Base-by-base conservation (phyloP, 495 filamentous ascomycete species). In the Penicillium samsonianum region DNA sequence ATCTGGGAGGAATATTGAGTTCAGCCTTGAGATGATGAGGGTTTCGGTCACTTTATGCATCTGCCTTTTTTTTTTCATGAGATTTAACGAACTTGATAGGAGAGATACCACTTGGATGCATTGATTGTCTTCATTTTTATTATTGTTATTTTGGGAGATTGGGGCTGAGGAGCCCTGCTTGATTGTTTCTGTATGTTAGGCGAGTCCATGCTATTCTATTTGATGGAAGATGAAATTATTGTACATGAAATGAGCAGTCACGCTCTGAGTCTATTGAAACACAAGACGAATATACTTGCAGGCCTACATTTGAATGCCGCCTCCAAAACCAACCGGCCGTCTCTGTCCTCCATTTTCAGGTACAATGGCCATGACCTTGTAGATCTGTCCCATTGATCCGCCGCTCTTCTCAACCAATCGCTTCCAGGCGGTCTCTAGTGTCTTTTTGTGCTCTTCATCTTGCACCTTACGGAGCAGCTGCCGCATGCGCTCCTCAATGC, bases 311-410 rank as follows among this genome's bases (percentile, higher is more conserved):
- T 58, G 45, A 35, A 95, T 80, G 67, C 84, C 82, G 16, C 93
- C 93, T 0, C 93, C 94, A 80, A 98, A 97, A 22, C 94, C 94
- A 61, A 97, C 90, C 9, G 94, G 94, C 37, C 86, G 79, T 60
- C 87, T 78, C 67, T 72, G 74, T 4, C 90, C 91, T 19, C 77
- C 82, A 61, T 85, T 86, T 72, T 91, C 88, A 1, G 94, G 94
- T 63, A 98, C 73, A 60, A 98, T 89, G 28, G 92, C 87, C 82
- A 98, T 80, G 9, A 84, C 91, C 77, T 97, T 96, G 66, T 98
- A 98, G 45, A 97, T 72, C 76, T 86, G 89, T 3, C 94, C 94
- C 94, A 98, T 98, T 0, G 90, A 92, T 45, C 81, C 83, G 12
- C 82, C 85, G 0, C 87, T 82, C 35, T 87, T 77, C 69, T 94